Base-by-base conservation (phyloP, 2,329 filamentous ascomycete genomes). In the Phialocephala sp. region DNA sequence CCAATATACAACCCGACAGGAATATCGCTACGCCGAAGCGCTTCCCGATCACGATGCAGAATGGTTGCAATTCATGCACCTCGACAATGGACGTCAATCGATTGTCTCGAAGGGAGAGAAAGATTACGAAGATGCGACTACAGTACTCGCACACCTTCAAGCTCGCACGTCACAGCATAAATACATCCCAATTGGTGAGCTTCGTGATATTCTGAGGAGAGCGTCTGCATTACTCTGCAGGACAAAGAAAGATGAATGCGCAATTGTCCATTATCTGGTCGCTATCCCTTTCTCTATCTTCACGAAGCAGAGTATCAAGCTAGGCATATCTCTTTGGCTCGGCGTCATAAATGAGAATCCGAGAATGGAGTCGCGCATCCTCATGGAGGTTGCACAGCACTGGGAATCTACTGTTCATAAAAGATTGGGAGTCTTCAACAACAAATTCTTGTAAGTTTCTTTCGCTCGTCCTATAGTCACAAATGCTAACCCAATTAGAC, bases 311-410 rank as follows among this genome's bases (percentile, higher is more conserved):
- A 95, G 94, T 1, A 95, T 99, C 76, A 97, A 97, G 76, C 87
- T 98, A 59, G 96, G 95, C 6, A 91, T 97, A 41, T 97, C 95
- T 4, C 82, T 99, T 8, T 99, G 95, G 95, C 88, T 97, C 67
- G 95, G 95, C 32, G 92, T 98, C 15, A 96, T 98, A 74, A 95
- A 98, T 73, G 95, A 99, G 77, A 98, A 97, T 74, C 92, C 94
- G 2, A 86, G 87, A 63, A 89, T 97, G 78, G 93, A 97, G 77
- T 87, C 94, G 9, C 89, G 93, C 67, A 88, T 99, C 63, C 80
- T 99, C 37, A 89, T 89, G 60, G 93, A 97, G 76, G 92, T 98
- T 72, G 90, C 91, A 11, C 91, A 95, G 75, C 91, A 94, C 69
- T 99, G 94, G 92, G 94, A 98, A 77, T 83, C 85, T 64, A 95